Base-by-base conservation (phyloP, 1,139 yeast genomes). In the Lodderomyces pseudojiufengensis region DNA sequence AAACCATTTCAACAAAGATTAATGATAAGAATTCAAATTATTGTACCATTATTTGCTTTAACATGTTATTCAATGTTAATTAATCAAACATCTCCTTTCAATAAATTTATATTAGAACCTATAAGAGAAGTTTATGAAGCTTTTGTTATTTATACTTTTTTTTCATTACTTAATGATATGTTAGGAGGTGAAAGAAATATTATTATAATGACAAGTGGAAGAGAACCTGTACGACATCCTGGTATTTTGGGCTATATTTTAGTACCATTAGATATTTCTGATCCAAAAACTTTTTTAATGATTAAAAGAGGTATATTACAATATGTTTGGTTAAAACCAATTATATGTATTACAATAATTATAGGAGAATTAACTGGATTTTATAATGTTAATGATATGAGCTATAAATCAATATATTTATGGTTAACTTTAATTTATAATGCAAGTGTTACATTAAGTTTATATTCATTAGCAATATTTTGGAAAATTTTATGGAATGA, bases 291-390 rank as follows among this genome's bases (percentile, higher is more conserved):
- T 2, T 86, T 90, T 53, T 62, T 92, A 41, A 63, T 65, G 11
- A 78, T 94, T 31, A 92, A 92, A 52, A 65, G 96, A 44, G 95
- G 95, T 1, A 83, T 92, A 8, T 63, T 92, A 38, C 99, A 92
- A 59, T 92, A 92, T 52, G 96, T 92, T 6, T 92, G 97, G 97
- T 61, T 90, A 43, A 90, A 94, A 52, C 97, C 97, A 0, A 47
- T 86, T 22, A 70, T 87, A 13, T 84, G 88, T 47, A 46, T 79
- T 12, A 62, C 75, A 1, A 76, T 76, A 3, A 59, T 82, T 2
- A 41, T 82, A 3, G 63, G 76, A 32, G 78, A 79, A 43, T 45
- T 73, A 0, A 47, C 72, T 13, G 80, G 80, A 0, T 51, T 65
- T 23, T 80, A 76, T 44, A 63, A 73, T 42, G 70, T 65, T 21